Evolutionary conservation across 805 yeast species (phyloP).

Genomic region (Brettanomyces bruxellensis): DNA sequence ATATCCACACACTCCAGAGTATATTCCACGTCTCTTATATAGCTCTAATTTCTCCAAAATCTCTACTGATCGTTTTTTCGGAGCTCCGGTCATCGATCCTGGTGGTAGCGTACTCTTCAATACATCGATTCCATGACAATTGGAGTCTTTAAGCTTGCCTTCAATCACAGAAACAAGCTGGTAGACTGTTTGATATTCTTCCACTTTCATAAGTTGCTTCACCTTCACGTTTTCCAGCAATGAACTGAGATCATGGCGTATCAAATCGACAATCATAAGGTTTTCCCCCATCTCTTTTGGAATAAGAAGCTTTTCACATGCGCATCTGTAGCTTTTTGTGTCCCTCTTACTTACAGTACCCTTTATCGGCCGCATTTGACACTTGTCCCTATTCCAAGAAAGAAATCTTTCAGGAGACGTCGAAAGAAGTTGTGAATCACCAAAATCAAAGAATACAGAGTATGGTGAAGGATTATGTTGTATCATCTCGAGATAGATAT

Average conservation of each 20-base stretch:
- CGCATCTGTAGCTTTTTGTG: slow-evolving; percentile 45
- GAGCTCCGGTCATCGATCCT: slow-evolving; percentile 99
- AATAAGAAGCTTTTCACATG: slow-evolving; percentile 57
- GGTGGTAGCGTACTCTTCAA: slow-evolving; percentile 81
- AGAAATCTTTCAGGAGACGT: slow-evolving; percentile 94
- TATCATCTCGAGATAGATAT: slow-evolving; percentile 64
- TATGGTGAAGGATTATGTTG: slow-evolving; percentile 86
- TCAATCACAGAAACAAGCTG: slow-evolving; percentile 86
- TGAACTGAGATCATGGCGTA: slow-evolving; percentile 80
- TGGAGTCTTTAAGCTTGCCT: slow-evolving; percentile 38
- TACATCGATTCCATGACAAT: slow-evolving; percentile 67
- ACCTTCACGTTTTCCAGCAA: slow-evolving; percentile 60
- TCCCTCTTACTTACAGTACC: slow-evolving; percentile 79
- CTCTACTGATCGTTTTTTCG: slow-evolving; percentile 87
- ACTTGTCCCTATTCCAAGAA: slow-evolving; percentile 54
- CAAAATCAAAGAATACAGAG: slow-evolving; percentile 69
- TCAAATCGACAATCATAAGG: slow-evolving; percentile 91
- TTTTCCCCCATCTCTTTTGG: slow-evolving; percentile 96
- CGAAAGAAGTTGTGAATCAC: slow-evolving; percentile 57
- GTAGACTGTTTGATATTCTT: slow-evolving; percentile 84
- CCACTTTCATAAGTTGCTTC: slow-evolving; percentile 78
- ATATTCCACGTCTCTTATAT: slow-evolving; percentile 64
- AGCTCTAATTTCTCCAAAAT: slow-evolving; percentile 54
- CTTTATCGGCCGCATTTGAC: slow-evolving; percentile 90
- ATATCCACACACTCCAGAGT: slow-evolving; percentile 93